Evolutionary conservation across 495 filamentous ascomycete genomes (phyloP).

Genomic region (Thozetella sp.): DNA sequence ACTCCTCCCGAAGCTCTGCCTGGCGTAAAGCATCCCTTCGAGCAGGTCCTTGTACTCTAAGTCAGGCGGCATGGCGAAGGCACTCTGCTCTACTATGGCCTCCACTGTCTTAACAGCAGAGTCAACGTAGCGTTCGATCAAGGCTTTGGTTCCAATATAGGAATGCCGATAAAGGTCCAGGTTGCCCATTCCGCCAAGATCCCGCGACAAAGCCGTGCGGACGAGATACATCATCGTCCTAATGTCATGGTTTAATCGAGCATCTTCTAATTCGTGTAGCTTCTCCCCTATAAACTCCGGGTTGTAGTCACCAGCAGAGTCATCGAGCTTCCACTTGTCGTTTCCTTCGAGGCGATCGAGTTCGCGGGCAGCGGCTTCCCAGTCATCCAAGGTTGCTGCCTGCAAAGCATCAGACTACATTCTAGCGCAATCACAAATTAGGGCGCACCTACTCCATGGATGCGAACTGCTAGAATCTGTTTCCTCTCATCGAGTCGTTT

Average conservation of each 20-base stretch:
- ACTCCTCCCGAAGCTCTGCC: constrained; percentile 87
- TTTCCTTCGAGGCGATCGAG: constrained; percentile 82
- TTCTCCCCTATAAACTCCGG: constrained; percentile 66
- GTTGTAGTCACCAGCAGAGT: constrained; percentile 63
- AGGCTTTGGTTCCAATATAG: constrained; percentile 80
- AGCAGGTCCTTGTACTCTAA: constrained; percentile 68
- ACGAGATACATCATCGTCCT: constrained; percentile 74
- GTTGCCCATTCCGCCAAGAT: constrained; percentile 85
- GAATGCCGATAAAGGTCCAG: constrained; percentile 81
- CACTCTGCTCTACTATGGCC: constrained; percentile 66
- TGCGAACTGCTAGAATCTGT: constrained; percentile 62
- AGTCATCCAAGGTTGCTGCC: constrained; percentile 66
- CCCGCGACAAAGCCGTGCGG: constrained; percentile 77
- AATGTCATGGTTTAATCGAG: constrained; percentile 73
- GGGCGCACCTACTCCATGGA: constrained; percentile 55
- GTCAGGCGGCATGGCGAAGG: constrained; percentile 44
- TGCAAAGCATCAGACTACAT: constrained; percentile 19
- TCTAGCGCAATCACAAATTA: background rate
- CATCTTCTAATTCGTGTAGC: constrained; percentile 73
- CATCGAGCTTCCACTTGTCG: constrained; percentile 76
- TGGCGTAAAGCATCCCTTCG: constrained; percentile 62
- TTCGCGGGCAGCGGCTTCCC: constrained; percentile 70
- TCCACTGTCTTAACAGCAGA: constrained; percentile 73
- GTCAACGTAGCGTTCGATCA: constrained; percentile 87
- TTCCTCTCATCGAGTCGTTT: constrained; percentile 57